Base-by-base conservation (phyloP, 1,284 basidiomycete genomes). In the Sporisorium sorghi region DNA sequence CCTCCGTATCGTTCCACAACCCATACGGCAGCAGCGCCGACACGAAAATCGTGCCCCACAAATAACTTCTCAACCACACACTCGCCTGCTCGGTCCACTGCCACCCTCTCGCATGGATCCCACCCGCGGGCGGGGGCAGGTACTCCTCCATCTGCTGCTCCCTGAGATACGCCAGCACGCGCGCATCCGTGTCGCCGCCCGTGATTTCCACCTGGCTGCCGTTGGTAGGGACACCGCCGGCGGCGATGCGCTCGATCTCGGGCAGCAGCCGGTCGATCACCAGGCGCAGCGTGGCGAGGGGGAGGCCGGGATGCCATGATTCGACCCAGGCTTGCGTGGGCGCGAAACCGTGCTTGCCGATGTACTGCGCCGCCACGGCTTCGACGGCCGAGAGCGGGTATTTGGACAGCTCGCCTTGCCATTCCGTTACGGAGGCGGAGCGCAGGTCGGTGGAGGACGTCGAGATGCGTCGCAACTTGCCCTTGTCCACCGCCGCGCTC, bases 41-140 rank as follows among this genome's bases (percentile, higher is more conserved):
- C 5, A 78, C 70, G 52, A 77, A 84, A 26, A 83, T 73, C 8
- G 69, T 46, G 5, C 82, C 82, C 80, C 82, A 84, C 21, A 84
- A 33, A 48, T 79, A 84, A 42, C 72, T 79, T 23, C 66, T 58
- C 17, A 82, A 55, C 82, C 83, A 84, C 5, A 83, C 61, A 0
- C 21, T 28, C 0, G 74, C 78, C 11, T 81, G 66, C 0, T 65
- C 62, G 5, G 65, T 80, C 82, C 82, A 83, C 28, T 58, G 42
- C 72, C 82, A 84, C 0, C 65, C 61, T 9, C 77, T 58, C 15
- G 73, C 32, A 40, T 75, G 74, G 5, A 62, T 40, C 0, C 44
- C 52, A 0, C 43, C 47, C 12, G 49, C 28, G 0, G 68, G 68
- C 0, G 67, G 70, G 0, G 70, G 62, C 7, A 80, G 55, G 17